Base-by-base conservation (phyloP, 1,284 basidiomycete genomes). In the Malassezia equina region DNA sequence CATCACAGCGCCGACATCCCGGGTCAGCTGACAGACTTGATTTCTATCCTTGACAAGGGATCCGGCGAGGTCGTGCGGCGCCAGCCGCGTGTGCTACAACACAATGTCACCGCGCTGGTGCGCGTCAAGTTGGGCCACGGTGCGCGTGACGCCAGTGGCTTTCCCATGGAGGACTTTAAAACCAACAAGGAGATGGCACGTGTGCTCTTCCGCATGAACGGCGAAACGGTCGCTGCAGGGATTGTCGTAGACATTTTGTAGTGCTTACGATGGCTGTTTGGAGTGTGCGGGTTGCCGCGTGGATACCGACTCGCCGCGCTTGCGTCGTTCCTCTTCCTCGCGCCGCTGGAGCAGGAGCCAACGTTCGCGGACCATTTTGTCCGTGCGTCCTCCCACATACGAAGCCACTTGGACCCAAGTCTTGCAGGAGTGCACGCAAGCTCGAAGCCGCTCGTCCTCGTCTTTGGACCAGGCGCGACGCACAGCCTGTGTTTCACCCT, bases 181-280 rank as follows among this genome's bases (percentile, higher is more conserved):
- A 78, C 79, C n/a, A 96, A 90, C 77, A 96, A 96, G 76, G 89
- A 94, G 62, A 94, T 98, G 93, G 91, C 91, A 0, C 79, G 93
- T 39, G 82, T 98, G 43, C 75, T 98, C 50, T 79, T 98, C 58
- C 79, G 93, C 33, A 79, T 91, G 58, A 83, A 83, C 17, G 93
- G 94, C 0, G 90, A 96, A 78, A 96, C 93, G 0, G 86, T 98
- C 57, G 89, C 85, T 42, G 91, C 91, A 51, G 91, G 90, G 83
- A 71, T 74, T 13, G 66, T 75, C 1, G 34, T 70, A 7, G 70
- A 51, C 21, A 21, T 40, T 34, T 9, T 27, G 40, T 33, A 32
- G 36, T 5, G 28, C 15, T 17, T 31, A n/a, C 15, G 29, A 19
- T 2, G 5, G 6, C 27, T 27, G 8, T 13, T 32, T 15, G 21